phyloP scores from a whole-genome alignment of 2,329 filamentous ascomycete species.

The Coniochaeta pulveracea region DNA sequence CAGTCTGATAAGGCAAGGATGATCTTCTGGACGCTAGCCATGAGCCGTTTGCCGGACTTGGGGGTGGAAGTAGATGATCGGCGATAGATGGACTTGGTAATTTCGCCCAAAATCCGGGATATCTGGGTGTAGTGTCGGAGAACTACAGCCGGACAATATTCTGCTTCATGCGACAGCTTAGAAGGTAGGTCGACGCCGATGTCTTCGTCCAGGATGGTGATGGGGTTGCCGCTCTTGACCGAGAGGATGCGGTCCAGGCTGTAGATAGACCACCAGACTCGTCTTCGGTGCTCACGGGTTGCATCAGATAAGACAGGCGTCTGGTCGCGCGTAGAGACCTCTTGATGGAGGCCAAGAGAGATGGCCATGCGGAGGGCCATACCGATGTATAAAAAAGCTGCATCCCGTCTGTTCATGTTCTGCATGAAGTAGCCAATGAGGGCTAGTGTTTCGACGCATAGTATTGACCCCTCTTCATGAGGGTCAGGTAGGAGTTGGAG shows the following conservation, averaged over 20 bases:
- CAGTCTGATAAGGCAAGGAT: constrained; percentile 35
- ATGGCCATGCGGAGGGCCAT: constrained; percentile 45
- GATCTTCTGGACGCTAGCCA: constrained; percentile 38
- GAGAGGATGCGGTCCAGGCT: constrained; percentile 40
- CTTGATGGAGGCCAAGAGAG: constrained; percentile 43
- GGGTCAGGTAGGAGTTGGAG: constrained; percentile 40
- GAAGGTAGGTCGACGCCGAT: constrained; percentile 30
- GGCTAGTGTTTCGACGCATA: constrained; percentile 42
- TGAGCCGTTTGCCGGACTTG: constrained; percentile 32
- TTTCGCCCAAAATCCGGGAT: constrained; percentile 38
- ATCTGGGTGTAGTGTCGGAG: constrained; percentile 39
- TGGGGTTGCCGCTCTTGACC: constrained; percentile 41
- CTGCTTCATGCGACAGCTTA: constrained; percentile 22
- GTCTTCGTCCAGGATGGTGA: constrained; percentile 43
- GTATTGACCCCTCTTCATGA: constrained; percentile 40
- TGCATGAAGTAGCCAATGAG: constrained; percentile 46
- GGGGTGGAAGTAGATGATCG: constrained; percentile 21
- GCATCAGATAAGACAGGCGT: constrained; percentile 21
- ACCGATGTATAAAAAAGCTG: constrained; percentile 42
- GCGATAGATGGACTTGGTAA: constrained; percentile 34
- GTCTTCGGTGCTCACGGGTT: constrained; percentile 34
- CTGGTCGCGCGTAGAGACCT: constrained; percentile 23
- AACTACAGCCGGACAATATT: constrained; percentile 33
- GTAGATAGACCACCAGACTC: constrained; percentile 46
- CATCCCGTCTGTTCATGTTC: constrained; percentile 42